Evolutionary conservation across 2,329 filamentous ascomycete species (phyloP), one percentile per base, ranked within the genome.

Genomic region (Fusarium robinianum): DNA sequence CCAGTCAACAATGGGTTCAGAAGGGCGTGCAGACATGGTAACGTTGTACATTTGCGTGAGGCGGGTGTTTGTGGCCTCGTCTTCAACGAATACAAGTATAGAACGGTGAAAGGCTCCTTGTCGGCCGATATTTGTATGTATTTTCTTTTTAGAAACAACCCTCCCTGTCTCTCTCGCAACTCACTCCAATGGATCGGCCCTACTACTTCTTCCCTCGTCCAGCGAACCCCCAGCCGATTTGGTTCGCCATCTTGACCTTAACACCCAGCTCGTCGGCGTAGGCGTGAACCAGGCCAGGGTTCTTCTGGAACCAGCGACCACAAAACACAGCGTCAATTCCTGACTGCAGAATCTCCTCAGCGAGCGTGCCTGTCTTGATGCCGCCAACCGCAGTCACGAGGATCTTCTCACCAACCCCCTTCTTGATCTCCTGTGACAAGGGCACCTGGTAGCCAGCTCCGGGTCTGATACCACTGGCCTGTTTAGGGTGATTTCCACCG

Each of bases 361-460:
- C 78, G 12, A 72, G 61, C 5, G 52, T 61, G 0, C 71, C 77
- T 3, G 45, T 68, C 7, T 61, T 72, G 47, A 80, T 78, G 14
- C 59, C 67, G 0, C 77, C 77, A 1, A 81, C 77, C 0, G 74
- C 63, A 4, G 68, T 66, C 9, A 77, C 66, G 1, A 73, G 42
- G 46, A 75, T 23, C 33, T 61, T 83, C 49, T 86, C 81, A 0
- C 84, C 85, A 2, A 91, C 79, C 1, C 78, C 83, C 53, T 83
- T 77, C 72, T 90, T 90, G 37, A 90, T 79, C 3, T 77, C 75
- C 57, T 84, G 79, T 0, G 88, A 82, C 53, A 89, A 84, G 0
- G 76, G 79, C 0, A 78, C 83, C 68, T 91, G 88, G 70, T 89
- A 91, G 0, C 74, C 84, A 1, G 37, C 37, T 0, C 38, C 84